phyloP scores from a whole-genome alignment of 2,329 filamentous ascomycete genomes.

The Verticillium tricorpus region DNA sequence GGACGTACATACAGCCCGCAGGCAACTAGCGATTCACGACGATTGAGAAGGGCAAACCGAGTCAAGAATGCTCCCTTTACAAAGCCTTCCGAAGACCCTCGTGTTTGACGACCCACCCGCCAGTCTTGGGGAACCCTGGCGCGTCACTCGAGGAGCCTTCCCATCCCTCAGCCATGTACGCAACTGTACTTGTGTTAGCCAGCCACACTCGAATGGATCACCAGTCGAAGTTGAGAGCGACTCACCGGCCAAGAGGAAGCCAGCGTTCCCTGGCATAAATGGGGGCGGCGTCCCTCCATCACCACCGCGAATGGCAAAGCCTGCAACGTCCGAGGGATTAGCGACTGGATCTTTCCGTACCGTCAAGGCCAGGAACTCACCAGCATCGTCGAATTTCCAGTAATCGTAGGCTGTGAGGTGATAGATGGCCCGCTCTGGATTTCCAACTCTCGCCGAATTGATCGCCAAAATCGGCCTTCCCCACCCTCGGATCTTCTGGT shows the following conservation, averaged over 20 bases:
- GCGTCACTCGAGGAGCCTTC: slow-evolving; percentile 15
- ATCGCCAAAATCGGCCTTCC: slow-evolving; percentile 42
- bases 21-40: too few species aligned
- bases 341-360: not conserved
- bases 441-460: slow-evolving; percentile 35
- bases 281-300: slow-evolving; percentile 24
- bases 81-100: slow-evolving; percentile 28
- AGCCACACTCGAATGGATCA: not conserved
- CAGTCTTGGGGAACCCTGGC: slow-evolving; percentile 30
- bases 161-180: slow-evolving; percentile 25
- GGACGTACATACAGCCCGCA: too few species aligned
- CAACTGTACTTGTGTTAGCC: slow-evolving; percentile 17
- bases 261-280: slow-evolving; percentile 33
- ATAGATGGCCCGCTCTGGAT: slow-evolving; percentile 33
- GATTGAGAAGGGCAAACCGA: too few species aligned
- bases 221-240: not conserved
- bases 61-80: slow-evolving; percentile 12
- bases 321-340: not conserved
- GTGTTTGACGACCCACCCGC: slow-evolving; percentile 27
- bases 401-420: slow-evolving; percentile 37
- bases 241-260: slow-evolving; percentile 26
- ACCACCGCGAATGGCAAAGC: slow-evolving; percentile 22
- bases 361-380: slow-evolving; percentile 9
- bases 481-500: slow-evolving; percentile 39
- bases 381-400: slow-evolving; percentile 35